These are phyloP conservation scores for Haplosporangium sp. DNA, from an alignment of 371 early-diverging fungal species.

Conservation along the genomic window DNA sequence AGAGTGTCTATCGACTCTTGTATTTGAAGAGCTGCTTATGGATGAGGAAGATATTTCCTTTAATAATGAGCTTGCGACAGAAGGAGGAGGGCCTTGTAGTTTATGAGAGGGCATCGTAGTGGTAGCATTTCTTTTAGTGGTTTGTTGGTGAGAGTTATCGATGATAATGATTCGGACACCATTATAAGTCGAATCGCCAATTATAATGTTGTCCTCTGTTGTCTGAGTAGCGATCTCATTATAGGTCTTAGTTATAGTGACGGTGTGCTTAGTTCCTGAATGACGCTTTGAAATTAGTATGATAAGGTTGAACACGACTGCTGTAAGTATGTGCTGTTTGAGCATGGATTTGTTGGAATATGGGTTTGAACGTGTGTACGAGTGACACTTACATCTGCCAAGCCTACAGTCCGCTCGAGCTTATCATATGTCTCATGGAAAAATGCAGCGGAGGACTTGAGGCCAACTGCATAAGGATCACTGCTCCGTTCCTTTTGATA, in stretches of 20 bases:
- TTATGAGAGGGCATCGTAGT: not conserved
- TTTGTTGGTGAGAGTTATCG: conserved; percentile 3
- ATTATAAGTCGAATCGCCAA: conserved; percentile 29
- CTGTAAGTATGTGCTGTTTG: not conserved
- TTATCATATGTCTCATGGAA: conserved; percentile 25
- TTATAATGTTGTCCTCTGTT: conserved; percentile 34
- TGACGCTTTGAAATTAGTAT: conserved; percentile 3
- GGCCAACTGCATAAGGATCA: conserved; percentile 14
- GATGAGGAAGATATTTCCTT: conserved; percentile 8
- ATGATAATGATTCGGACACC: conserved; percentile 16
- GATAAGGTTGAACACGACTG: not conserved
- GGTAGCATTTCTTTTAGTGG: not conserved
- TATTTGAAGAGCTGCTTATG: not conserved
- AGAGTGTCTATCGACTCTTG: not conserved
- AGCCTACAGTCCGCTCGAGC: conserved; percentile 21
- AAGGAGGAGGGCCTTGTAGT: conserved; percentile 1
- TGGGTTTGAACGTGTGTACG: not conserved
- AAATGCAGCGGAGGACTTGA: conserved; percentile 14
- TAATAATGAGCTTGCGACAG: conserved; percentile 5
- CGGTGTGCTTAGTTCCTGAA: conserved; percentile 16
- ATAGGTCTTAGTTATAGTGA: conserved; percentile 24
- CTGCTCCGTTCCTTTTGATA: conserved; percentile 26
- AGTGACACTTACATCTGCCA: conserved; percentile 34
- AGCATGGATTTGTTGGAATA: no score
- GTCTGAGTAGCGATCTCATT: conserved; percentile 51